Base-by-base conservation (phyloP, 2,329 filamentous ascomycete species). In the Alternaria arborescens region DNA sequence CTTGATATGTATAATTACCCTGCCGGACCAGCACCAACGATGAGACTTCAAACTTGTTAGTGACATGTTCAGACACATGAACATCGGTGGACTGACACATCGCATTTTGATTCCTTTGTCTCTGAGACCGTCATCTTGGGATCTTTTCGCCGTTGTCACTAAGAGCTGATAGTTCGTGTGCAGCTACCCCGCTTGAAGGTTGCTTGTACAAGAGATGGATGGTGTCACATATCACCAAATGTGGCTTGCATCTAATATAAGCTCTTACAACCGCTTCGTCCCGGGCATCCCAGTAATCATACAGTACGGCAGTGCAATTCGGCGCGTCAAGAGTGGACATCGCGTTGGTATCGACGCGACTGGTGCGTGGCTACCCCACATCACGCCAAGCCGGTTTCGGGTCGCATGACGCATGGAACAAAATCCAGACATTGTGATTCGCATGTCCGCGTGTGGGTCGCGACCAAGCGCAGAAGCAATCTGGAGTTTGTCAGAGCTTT, bases 11-110 rank as follows among this genome's bases (percentile, higher is more conserved):
- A 11, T 34, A 10, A 3, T 48, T 40, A 61, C 58, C 58, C 58
- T 26, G 78, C 77, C 10, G 78, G 78, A 3, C 78, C 78, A 18
- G 78, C 78, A 20, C 79, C 79, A 11, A 80, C 62, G 22, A 81
- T 77, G 42, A 81, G 70, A 4, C 77, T 78, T 50, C 8, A 1
- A 5, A 30, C 18, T 18, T 16, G 48, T 65, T 52, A 68, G 53
- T 40, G 1, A 8, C 30, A 28, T 11, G 16, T 5, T 20, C 32
- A n/a, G 3, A 40, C 46, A 8, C n/a, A 8, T 24, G 4, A 16
- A 11, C 8, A 7, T 8, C 11, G 6, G 1, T 4, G n/a, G 16
- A 69, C 75, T 54, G 48, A 76, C 75, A 78, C 75, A 56, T 78
- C 75, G 66, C 76, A 78, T 64, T 68, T 75, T 2, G 76, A 76